Base-by-base conservation (phyloP, 495 filamentous ascomycete genomes). In the Amphirosellinia nigrospora region DNA sequence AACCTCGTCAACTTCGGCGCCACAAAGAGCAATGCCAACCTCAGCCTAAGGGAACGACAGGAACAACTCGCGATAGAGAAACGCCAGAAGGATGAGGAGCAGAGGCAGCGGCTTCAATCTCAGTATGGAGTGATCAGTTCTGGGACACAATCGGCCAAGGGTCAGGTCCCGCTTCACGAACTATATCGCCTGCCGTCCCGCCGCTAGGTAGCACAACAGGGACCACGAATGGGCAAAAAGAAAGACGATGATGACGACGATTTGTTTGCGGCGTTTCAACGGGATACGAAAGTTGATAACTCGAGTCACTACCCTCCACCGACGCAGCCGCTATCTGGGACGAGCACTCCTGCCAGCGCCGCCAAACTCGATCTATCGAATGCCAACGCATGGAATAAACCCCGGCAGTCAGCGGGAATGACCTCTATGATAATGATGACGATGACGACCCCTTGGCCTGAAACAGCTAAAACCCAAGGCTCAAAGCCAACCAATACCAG, bases 401-500 rank as follows among this genome's bases (percentile, higher is more conserved):
- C 39, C 30, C 71, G 4, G 46, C 70, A 4, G 66, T 71, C 19
- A 70, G 69, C 43, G 71, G 75, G 19, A 75, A 68, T 15, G 72
- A 66, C 52, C 36, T 70, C 19, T 72, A 77, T 61, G 81, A 79
- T 26, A 82, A 86, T 45, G 86, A 87, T 64, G 91, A 97, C 70
- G 95, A 97, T 75, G n/a, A n/a, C n/a, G n/a, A n/a, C 93, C 94
- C 10, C 98, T 99, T 74, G 96, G 94, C n/a, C 84, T 98, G 45
- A 88, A 82, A 55, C 83, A 91, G 65, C 73, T 95, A 73, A 88
- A 86, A 55, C 70, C 85, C n/a, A 81, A 77, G 73, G 1, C 76
- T 48, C 70, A 68, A 71, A 52, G 77, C 58, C 63, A 82, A 15
- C 34, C 34, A 48, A 64, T 71, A 36, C 66, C 77, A 74, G 73